Conservation (phyloP, 495 filamentous ascomycete species). For the Podospora tetraspora region DNA sequence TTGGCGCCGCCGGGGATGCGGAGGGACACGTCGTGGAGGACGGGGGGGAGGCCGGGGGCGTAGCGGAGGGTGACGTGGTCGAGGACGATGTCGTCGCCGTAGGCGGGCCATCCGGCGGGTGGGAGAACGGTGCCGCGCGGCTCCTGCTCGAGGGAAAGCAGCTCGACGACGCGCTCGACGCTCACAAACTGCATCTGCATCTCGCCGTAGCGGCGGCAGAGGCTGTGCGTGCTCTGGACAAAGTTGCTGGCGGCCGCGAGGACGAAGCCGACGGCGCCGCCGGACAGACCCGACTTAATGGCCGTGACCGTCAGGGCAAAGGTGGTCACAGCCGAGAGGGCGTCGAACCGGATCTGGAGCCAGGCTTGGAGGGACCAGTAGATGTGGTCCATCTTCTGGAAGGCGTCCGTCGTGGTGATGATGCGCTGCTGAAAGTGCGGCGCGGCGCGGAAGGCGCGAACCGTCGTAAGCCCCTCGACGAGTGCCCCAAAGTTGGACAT, state of each 20-base stretch:
- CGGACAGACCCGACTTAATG: conserved; percentile 60
- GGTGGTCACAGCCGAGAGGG: conserved; percentile 62
- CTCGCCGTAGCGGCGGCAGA: conserved; percentile 72
- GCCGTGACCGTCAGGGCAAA: conserved; percentile 66
- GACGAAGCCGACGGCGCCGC: conserved; percentile 73
- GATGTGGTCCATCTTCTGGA: conserved; percentile 90
- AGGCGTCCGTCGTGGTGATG: conserved; percentile 69
- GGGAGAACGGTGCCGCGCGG: conserved; percentile 57
- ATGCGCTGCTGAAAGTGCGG: conserved; percentile 68
- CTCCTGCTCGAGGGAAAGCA: conserved; percentile 70
- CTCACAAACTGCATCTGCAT: conserved; percentile 88
- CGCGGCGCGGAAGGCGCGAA: conserved; percentile 70
- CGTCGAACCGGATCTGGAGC: conserved; percentile 73
- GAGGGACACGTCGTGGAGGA: conserved; percentile 58
- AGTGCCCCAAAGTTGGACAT: conserved; percentile 83
- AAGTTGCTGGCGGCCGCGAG: conserved; percentile 56
- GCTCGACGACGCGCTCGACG: conserved; percentile 75
- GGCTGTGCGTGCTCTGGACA: conserved; percentile 61
- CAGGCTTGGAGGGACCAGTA: conserved; percentile 83
- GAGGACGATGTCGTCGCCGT: conserved; percentile 64
- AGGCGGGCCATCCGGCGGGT: conserved; percentile 69
- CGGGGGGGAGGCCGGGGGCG: conserved; percentile 66
- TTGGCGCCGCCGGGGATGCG: conserved; percentile 69
- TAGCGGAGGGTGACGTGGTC: conserved; percentile 72
- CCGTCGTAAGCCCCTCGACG: conserved; percentile 71